Percentiles rank a stretch among this genome's conserved stretches.
phyloP scores from a whole-genome alignment of 768 basidiomycete species.

The Boletus rubroflammeus region DNA sequence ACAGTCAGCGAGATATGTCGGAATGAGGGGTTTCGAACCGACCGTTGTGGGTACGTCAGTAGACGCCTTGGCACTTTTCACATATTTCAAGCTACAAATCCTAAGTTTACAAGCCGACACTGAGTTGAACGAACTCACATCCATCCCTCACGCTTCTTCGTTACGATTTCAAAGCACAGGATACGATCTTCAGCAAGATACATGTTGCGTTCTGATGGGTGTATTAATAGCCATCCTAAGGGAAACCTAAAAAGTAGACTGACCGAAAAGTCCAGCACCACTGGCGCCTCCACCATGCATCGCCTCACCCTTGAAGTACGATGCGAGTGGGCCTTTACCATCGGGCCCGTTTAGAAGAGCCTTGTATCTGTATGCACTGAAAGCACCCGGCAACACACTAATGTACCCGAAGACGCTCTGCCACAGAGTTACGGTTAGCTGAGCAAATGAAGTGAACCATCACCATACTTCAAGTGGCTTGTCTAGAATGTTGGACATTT shows the following conservation, averaged over 20 bases:
- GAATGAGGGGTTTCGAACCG: constrained; percentile 11
- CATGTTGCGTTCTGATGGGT: constrained; percentile 70
- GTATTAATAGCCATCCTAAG: neutral
- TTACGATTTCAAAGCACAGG: constrained; percentile 90
- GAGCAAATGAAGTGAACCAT: neutral
- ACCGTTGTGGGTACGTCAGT: constrained; percentile 93
- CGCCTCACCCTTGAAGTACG: constrained; percentile 90
- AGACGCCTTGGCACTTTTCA: constrained; percentile 90
- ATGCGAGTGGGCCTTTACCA: constrained; percentile 85
- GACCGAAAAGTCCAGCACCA: constrained; percentile 65
- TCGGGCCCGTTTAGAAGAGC: constrained; percentile 83
- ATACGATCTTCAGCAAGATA: constrained; percentile 90
- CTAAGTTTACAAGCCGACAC: neutral
- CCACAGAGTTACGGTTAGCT: neutral
- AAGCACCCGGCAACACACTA: constrained; percentile 86
- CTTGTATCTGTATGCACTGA: constrained; percentile 88
- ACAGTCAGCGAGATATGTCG: neutral
- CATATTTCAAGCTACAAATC: constrained; percentile 65
- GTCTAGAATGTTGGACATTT: constrained; percentile 94
- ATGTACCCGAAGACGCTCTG: constrained; percentile 84
- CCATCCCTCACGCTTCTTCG: constrained; percentile 83
- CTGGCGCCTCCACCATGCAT: constrained; percentile 66
- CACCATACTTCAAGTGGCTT: constrained; percentile 82
- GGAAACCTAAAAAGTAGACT: constrained; percentile 2
- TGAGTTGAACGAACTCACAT: constrained; percentile 45